Evolutionary conservation across 2,329 filamentous ascomycete species (phyloP), one percentile per base, ranked within the genome.

Genomic region (Decorospora gaudefroyi): DNA sequence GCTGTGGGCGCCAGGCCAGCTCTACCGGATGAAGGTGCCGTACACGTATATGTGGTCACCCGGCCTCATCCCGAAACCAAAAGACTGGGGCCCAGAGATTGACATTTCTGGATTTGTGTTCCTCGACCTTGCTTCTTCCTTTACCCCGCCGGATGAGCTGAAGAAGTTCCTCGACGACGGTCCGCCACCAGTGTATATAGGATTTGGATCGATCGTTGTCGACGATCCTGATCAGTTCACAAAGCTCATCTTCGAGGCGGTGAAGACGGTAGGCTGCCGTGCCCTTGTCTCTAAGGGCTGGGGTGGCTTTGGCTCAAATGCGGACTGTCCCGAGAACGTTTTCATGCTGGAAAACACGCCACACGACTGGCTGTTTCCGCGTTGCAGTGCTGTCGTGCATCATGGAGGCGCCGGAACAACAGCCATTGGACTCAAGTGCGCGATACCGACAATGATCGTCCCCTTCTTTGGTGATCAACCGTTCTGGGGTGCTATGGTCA

Each of bases 391-490:
- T 0, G 85, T 85, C 3, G 81, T 90, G 1, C 87, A 88, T 49
- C 87, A 90, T 51, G 87, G 87, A n/a, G 87, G 87, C 9, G 87
- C 87, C 0, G 87, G 87, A 2, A 90, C 87, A 0, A 88, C 86
- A 0, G 87, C 87, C 1, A 86, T 86, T 32, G 85, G 85, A 1
- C 74, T 90, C 21, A 87, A 86, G 64, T 85, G 80, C 51, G 87
- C 79, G 3, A 81, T 80, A 57, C 87, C 87, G 0, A 88, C 84
- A 4, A 86, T 89, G 80, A 80, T 90, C 17, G 84, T 90, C 2
- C 87, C 87, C 0, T 90, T 90, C 70, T 90, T 90, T 53, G 87
- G 87, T 2, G 87, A 90, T 61, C 87, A 90, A 65, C 79, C 85
- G 34, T 90, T 90, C 62, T 90, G 87, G 87, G 87, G 86, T 2